Percentiles rank a stretch among this genome's conserved stretches.
Evolutionary conservation across 352 stramenopile species (phyloP).

Genomic region (Pythium rishiriense): DNA sequence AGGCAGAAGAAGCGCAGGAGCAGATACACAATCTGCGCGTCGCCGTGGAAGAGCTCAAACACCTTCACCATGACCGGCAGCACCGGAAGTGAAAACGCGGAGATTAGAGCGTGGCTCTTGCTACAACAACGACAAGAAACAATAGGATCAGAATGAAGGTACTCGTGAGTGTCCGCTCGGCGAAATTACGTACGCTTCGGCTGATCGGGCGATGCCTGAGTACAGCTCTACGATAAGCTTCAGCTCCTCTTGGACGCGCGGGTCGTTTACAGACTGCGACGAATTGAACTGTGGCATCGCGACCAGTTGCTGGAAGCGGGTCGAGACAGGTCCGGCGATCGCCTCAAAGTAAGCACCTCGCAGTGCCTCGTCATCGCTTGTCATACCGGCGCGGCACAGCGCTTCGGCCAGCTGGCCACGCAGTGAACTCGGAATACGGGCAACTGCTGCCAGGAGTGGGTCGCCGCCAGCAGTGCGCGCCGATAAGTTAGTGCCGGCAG

Average conservation of each 20-base stretch:
- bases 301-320: conserved; percentile 57
- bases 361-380: conserved; percentile 43
- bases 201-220: conserved; percentile 68
- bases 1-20: conserved; percentile 78
- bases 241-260: conserved; percentile 68
- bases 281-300: conserved; percentile 55
- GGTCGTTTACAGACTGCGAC: conserved; percentile 62
- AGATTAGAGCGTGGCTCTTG: conserved; percentile 59
- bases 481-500: conserved; percentile 56
- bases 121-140: conserved; percentile 20
- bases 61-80: conserved; percentile 74
- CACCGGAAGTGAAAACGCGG: conserved; percentile 62
- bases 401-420: conserved; percentile 69
- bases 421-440: conserved; percentile 54
- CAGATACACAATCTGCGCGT: conserved; percentile 72
- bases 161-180: not conserved
- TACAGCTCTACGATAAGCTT: conserved; percentile 82
- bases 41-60: conserved; percentile 74
- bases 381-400: conserved; percentile 75
- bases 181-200: conserved; percentile 51
- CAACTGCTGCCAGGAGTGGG: conserved; percentile 47
- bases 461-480: conserved; percentile 23
- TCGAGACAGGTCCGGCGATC: conserved; percentile 48
- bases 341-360: conserved; percentile 55
- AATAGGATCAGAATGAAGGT: not conserved